Evolutionary conservation across 495 filamentous ascomycete species (phyloP).

Genomic region (Xylaria venustula): DNA sequence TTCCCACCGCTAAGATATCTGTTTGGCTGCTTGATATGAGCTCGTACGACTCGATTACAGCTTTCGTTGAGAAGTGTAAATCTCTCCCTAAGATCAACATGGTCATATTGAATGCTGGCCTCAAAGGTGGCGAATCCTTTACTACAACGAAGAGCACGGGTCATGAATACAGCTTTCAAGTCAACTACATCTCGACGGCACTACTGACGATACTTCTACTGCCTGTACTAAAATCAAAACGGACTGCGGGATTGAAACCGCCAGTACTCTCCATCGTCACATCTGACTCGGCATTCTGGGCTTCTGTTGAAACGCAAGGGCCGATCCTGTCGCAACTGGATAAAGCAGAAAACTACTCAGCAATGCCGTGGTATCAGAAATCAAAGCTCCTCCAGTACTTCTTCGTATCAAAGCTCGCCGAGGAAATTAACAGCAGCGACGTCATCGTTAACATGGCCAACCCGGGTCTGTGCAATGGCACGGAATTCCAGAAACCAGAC

Average conservation of each 20-base stretch:
- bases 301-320: slow-evolving; percentile 28
- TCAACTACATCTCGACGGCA: slow-evolving; percentile 45
- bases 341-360: slow-evolving; percentile 21
- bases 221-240: slow-evolving; percentile 41
- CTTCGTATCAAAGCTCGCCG: slow-evolving; percentile 41
- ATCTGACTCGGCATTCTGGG: slow-evolving; percentile 34
- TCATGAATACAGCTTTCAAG: slow-evolving; percentile 41
- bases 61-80: slow-evolving; percentile 41
- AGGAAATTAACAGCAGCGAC: slow-evolving; percentile 37
- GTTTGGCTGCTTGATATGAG: slow-evolving; percentile 55
- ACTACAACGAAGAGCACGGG: slow-evolving; percentile 34
- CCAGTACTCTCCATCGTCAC: slow-evolving; percentile 40
- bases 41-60: slow-evolving; percentile 42
- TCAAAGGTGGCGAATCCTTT: slow-evolving; percentile 29
- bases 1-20: slow-evolving; percentile 30
- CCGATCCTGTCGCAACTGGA: slow-evolving; percentile 40
- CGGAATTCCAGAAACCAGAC: slow-evolving; percentile 27
- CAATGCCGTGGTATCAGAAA: slow-evolving; percentile 28
- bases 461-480: slow-evolving; percentile 42
- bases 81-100: slow-evolving; percentile 43
- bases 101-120: slow-evolving; percentile 51
- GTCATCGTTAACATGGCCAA: slow-evolving; percentile 50
- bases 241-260: slow-evolving; percentile 17
- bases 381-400: slow-evolving; percentile 41
- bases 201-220: slow-evolving; percentile 47